Conservation (phyloP, 2,329 filamentous ascomycete genomes). For the Parasarocladium wereldwijsianum region DNA sequence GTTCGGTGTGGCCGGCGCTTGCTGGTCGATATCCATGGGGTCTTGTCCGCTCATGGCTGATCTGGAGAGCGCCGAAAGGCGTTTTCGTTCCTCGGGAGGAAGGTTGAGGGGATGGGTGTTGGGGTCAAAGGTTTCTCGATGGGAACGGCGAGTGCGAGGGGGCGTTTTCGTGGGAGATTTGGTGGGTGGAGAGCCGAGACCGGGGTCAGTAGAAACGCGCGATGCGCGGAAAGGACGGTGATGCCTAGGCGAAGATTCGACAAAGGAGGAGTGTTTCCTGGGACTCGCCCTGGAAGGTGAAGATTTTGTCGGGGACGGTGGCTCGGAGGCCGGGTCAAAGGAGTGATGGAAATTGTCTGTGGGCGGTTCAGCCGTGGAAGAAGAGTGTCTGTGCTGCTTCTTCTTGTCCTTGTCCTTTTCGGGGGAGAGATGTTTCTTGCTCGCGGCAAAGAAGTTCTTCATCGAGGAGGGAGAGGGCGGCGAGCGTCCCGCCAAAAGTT, state of each 20-base stretch:
- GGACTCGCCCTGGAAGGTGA: conserved; percentile 18
- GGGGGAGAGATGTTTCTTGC: conserved; percentile 27
- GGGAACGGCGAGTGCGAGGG: too few species aligned
- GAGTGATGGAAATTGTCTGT: conserved; percentile 20
- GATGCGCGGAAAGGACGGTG: conserved; percentile 28
- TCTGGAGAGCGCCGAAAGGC: conserved; percentile 52
- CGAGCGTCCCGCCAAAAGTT: conserved; percentile 23
- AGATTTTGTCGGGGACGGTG: conserved; percentile 21
- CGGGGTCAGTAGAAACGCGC: conserved; percentile 33
- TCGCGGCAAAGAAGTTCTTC: conserved; percentile 34
- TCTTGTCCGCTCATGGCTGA: conserved; percentile 40
- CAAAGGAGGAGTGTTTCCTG: conserved; percentile 13
- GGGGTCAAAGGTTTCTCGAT: too few species aligned
- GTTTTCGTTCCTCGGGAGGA: conserved; percentile 71
- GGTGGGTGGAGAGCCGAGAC: conserved; percentile 17
- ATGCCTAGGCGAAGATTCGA: conserved; percentile 11
- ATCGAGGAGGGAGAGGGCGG: conserved; percentile 21
- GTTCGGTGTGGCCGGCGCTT: conserved; percentile 33
- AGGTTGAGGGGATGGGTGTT: conserved; percentile 82
- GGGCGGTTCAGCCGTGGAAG: conserved; percentile 10
- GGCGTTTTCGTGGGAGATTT: too few species aligned
- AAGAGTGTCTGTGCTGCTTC: conserved; percentile 13
- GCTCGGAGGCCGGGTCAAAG: conserved; percentile 19
- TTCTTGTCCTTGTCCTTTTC: too few species aligned
- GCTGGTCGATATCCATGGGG: conserved; percentile 66